Conservation (phyloP, 2,329 filamentous ascomycete species). For the Xylariales sp. region DNA sequence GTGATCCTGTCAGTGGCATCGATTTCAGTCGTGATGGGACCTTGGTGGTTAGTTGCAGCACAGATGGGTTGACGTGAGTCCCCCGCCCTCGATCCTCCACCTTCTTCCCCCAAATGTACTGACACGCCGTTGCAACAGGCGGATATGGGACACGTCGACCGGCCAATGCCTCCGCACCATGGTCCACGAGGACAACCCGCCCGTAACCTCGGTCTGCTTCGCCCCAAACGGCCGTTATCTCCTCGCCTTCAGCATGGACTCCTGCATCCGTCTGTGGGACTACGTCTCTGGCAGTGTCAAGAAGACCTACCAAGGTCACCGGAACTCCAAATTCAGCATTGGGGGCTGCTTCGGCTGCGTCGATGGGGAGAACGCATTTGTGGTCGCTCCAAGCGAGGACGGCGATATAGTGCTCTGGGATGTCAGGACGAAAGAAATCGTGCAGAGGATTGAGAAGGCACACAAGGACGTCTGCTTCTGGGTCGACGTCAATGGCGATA, state of each 20-base stretch:
- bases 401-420: slow-evolving; percentile 86
- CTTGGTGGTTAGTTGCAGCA: slow-evolving; percentile 83
- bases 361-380: slow-evolving; percentile 46
- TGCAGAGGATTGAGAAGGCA: slow-evolving; percentile 60
- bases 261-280: slow-evolving; percentile 87
- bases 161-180: slow-evolving; percentile 93
- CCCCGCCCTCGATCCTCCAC: background rate
- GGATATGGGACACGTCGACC: slow-evolving; percentile 93
- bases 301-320: slow-evolving; percentile 95
- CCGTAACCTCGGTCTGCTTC: slow-evolving; percentile 85
- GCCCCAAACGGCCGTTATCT: slow-evolving; percentile 92
- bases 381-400: slow-evolving; percentile 83
- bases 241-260: slow-evolving; percentile 86
- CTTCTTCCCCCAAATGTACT: slow-evolving; percentile 9
- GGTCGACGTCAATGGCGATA: slow-evolving; percentile 55
- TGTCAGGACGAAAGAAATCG: slow-evolving; percentile 74
- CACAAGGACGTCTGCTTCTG: slow-evolving; percentile 59
- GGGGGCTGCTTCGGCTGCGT: slow-evolving; percentile 76
- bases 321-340: slow-evolving; percentile 80
- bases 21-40: slow-evolving; percentile 93
- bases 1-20: slow-evolving; percentile 88
- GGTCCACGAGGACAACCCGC: slow-evolving; percentile 92
- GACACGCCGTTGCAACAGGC: slow-evolving; percentile 35
- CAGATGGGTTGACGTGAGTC: slow-evolving; percentile 78
- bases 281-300: slow-evolving; percentile 87